phyloP scores from a whole-genome alignment of 352 stramenopile species.

The Phytophthora europaea region DNA sequence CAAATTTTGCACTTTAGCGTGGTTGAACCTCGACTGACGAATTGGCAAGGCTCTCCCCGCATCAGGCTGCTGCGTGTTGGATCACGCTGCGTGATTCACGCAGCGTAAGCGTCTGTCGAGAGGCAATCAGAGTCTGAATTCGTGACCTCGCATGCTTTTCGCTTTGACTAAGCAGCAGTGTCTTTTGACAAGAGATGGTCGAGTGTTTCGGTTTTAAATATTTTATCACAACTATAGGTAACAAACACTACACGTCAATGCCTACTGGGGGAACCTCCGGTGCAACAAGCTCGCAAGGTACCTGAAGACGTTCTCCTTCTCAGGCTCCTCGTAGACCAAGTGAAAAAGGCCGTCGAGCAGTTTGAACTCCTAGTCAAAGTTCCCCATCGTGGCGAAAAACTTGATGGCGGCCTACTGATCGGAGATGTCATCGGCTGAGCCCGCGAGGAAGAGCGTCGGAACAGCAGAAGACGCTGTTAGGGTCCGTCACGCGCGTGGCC shows the following conservation, averaged over 20 bases:
- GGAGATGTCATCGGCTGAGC: constrained; percentile 53
- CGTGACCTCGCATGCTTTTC: neutral
- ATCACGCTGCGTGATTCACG: no score
- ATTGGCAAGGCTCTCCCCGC: neutral
- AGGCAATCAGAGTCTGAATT: neutral
- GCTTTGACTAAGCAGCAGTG: neutral
- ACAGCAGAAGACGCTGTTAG: constrained; percentile 43
- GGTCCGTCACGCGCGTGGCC: constrained; percentile 37
- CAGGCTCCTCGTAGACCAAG: constrained; percentile 65
- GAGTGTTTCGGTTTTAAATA: neutral
- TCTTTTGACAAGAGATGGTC: neutral
- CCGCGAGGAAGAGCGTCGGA: constrained; percentile 49
- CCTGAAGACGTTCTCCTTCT: constrained; percentile 54
- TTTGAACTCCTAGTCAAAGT: constrained; percentile 68
- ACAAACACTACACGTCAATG: constrained; percentile 4
- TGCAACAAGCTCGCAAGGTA: constrained; percentile 38
- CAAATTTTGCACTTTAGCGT: neutral
- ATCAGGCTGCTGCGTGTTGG: neutral
- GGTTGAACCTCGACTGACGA: constrained; percentile 1
- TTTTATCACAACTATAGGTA: neutral
- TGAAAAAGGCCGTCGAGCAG: constrained; percentile 69
- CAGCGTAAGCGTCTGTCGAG: neutral
- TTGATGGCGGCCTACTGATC: constrained; percentile 52
- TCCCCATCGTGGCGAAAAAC: constrained; percentile 61
- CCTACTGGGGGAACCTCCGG: constrained; percentile 31